Base-by-base conservation (phyloP, 768 basidiomycete species). In the Leccinum subgranulosum region DNA sequence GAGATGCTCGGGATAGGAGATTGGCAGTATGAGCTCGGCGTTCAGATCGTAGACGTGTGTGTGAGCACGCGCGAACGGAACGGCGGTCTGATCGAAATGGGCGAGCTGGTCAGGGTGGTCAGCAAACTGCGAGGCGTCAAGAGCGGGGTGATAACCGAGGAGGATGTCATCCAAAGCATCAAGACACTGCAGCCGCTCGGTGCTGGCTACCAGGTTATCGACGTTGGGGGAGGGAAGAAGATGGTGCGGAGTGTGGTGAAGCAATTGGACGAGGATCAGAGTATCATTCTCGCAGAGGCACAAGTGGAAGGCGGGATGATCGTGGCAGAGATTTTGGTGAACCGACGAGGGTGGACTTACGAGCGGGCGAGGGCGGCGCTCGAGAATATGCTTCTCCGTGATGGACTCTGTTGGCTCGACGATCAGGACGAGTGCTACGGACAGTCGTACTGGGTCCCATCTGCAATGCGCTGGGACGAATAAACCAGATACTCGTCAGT, bases 341-440 rank as follows among this genome's bases (percentile, higher is more conserved):
- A 69, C 29, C 72, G 79, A 53, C 84, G 82, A 15, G 87, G 85
- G 5, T 99, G 97, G 97, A 84, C 84, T 2, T 71, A 79, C 50
- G 89, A 90, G 34, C 81, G 97, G 27, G 88, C 90, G 4, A 77
- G 80, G 49, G 80, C 84, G 11, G 94, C 88, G 2, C 72, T 98
- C 65, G 87, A 94, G 65, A 94, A 95, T 60, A 94, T 96, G 86
- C 81, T 95, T 14, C 78, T 92, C 60, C 80, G 88, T 27, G 94
- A 98, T 60, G 96, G 95, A 1, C 76, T 96, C 25, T 95, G 92
- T 57, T 99, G 97, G 97, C 68, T 98, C 29, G 97, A 99, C 66
- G 87, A 92, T 25, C 94, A 97, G 72, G 92, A 90, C 53, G 84
- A 85, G 62, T 69, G 68, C 15, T 77, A 75, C 29, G 84, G 85